Evolutionary conservation across 2,329 filamentous ascomycete species (phyloP), one percentile per base, ranked within the genome.

Genomic region (Sporothrix globosa): DNA sequence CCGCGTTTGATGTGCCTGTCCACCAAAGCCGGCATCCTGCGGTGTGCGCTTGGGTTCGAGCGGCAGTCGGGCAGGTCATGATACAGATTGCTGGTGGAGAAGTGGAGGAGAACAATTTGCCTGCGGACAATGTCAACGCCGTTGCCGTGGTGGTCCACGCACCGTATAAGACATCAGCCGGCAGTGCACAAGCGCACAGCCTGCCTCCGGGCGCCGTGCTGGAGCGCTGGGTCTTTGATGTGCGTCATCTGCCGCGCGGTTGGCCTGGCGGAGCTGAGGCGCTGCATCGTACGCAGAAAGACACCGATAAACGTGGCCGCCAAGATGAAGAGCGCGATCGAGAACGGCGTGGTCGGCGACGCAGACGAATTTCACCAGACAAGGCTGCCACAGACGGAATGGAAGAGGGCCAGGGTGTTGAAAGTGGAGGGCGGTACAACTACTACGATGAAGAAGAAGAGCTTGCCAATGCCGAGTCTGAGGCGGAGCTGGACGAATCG

Each of bases 11-110:
- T 81, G 89, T 93, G 71, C 87, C 92, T 41, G 91, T 96, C 60
- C 90, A 91, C 76, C 93, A 97, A 78, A 95, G 89, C 72, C 91
- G 93, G 71, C 93, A 97, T 79, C 92, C 94, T 0, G 87, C 88
- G 75, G 91, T 97, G 74, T 96, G 92, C 84, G 83, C 88, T 76
- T 97, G 94, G 91, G 89, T 97, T 80, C 87, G 85, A 77, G 91
- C 96, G 78, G 92, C 93, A 74, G 87, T 96, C 54, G 83, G 88
- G 73, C 91, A 92, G 48, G 87, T 93, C 27, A 84, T 87, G 72
- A 83, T 83, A 3, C 91, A 96, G 81, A 84, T 97, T 48, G 84
- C 91, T 63, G 85, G 83, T 24, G 68, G 50, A 19, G 48, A 63
- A 10, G 3, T 19, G 21, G 58, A 53, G 3, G 53, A 48, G 21